These are phyloP conservation scores for Naematelia encephala DNA, from an alignment of 768 basidiomycete genomes.

Conservation along the genomic window DNA sequence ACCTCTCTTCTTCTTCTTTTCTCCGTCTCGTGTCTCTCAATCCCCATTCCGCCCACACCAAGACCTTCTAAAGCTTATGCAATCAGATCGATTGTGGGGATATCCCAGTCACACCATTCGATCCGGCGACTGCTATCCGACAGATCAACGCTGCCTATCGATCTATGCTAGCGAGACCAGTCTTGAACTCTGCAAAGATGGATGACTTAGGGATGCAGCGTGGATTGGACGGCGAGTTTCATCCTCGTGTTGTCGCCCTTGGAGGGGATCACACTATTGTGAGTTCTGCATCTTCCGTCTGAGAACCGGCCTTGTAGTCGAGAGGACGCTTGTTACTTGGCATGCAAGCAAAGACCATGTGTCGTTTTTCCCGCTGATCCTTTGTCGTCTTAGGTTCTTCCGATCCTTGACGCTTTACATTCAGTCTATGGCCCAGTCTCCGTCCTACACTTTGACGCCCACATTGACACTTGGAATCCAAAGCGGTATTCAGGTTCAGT, in stretches of 20 bases:
- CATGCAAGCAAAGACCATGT: too few relatives aligned
- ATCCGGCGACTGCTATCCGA: slow-evolving; percentile 76
- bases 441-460: slow-evolving; percentile 76
- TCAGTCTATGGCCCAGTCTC: slow-evolving; percentile 68
- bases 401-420: slow-evolving; percentile 74
- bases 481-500: slow-evolving; percentile 57
- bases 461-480: slow-evolving; percentile 68
- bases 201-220: slow-evolving; percentile 25
- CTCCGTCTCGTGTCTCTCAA: too few relatives aligned
- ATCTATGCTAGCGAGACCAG: slow-evolving; percentile 64
- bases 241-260: slow-evolving; percentile 74
- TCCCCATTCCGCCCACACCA: too few relatives aligned
- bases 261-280: slow-evolving; percentile 90
- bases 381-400: slow-evolving; percentile 63
- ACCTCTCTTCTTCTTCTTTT: neutral
- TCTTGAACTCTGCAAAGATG: slow-evolving; percentile 38
- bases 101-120: slow-evolving; percentile 74
- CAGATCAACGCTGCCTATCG: slow-evolving; percentile 84
- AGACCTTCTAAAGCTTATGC: neutral
- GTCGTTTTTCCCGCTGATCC: slow-evolving; percentile 1
- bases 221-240: slow-evolving; percentile 58
- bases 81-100: slow-evolving; percentile 75
- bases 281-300: slow-evolving; percentile 5
- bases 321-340: too few relatives aligned
- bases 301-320: too few relatives aligned